These are phyloP conservation scores for Pseudogymnoascus sp. DNA, from an alignment of 2,329 filamentous ascomycete genomes.

Conservation along the genomic window DNA sequence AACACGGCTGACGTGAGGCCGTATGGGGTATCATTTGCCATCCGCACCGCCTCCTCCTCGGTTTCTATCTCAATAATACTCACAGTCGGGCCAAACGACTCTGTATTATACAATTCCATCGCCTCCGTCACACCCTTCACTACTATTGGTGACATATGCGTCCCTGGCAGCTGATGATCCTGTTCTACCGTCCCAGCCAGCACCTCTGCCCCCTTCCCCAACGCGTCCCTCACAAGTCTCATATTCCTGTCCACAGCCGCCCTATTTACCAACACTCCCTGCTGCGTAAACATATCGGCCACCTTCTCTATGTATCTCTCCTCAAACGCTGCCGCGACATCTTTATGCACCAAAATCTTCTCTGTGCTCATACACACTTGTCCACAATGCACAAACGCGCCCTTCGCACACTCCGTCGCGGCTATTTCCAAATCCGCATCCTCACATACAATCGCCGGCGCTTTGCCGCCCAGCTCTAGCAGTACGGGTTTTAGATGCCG, in stretches of 20 bases:
- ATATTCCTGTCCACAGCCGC: constrained; percentile 58
- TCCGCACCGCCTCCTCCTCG: constrained; percentile 61
- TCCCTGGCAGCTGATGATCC: constrained; percentile 19
- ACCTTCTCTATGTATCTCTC: constrained; percentile 25
- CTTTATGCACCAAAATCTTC: constrained; percentile 52
- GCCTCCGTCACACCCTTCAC: constrained; percentile 56
- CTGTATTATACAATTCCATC: constrained; percentile 68
- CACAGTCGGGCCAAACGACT: constrained; percentile 71
- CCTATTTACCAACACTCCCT: constrained; percentile 48
- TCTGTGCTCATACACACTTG: constrained; percentile 87
- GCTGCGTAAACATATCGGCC: constrained; percentile 38
- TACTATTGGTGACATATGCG: constrained; percentile 53
- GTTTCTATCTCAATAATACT: constrained; percentile 57
- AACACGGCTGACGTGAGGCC: constrained; percentile 66
- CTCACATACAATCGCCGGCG: constrained; percentile 66
- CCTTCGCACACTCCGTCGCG: constrained; percentile 57
- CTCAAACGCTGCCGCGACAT: constrained; percentile 38
- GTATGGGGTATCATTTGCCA: constrained; percentile 78
- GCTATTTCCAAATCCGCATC: constrained; percentile 70
- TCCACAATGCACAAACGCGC: constrained; percentile 64
- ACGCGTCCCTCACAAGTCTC: constrained; percentile 57
- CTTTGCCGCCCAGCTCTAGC: constrained; percentile 48
- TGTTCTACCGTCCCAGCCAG: constrained; percentile 32
- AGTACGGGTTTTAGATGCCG: background rate
- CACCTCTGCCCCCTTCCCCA: constrained; percentile 53